Conservation (phyloP, 202 grass and related monocot genomes). For the Setaria viridis region DNA sequence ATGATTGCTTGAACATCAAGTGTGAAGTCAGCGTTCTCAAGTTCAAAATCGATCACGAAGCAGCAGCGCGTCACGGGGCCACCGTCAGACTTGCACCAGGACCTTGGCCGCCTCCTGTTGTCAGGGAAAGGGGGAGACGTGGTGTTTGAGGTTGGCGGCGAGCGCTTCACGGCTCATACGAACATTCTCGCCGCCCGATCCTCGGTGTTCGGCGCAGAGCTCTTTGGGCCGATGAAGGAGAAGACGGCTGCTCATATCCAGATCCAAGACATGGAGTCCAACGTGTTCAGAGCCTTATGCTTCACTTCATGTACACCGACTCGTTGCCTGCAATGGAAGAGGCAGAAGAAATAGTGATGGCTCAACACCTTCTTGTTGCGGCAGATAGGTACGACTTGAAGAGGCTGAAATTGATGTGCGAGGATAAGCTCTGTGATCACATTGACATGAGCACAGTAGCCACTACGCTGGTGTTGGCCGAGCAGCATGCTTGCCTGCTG, state of each 20-base stretch:
- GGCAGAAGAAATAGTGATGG: background rate
- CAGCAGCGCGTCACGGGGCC: too few species aligned
- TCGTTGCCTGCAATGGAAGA: background rate
- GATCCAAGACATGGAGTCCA: background rate
- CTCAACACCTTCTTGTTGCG: conserved; percentile 21
- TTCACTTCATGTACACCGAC: conserved; percentile 37
- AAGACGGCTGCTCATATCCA: background rate
- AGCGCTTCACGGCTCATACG: background rate
- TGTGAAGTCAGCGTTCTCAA: too few species aligned
- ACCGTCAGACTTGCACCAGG: background rate
- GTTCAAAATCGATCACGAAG: too few species aligned
- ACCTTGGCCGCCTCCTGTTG: background rate
- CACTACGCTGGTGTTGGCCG: background rate
- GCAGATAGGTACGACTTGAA: conserved; percentile 9
- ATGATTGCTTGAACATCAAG: too few species aligned
- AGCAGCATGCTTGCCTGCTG: conserved; percentile 12
- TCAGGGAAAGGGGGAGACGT: background rate
- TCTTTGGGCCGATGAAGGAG: too few species aligned
- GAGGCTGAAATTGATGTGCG: background rate
- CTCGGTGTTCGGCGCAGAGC: too few species aligned
- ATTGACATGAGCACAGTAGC: background rate
- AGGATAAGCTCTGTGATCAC: background rate
- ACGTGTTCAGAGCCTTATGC: conserved; percentile 25
- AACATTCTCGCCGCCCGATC: background rate
- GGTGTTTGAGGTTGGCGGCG: background rate